These are phyloP conservation scores for Malus sieversii DNA, from an alignment of 306 rosid genomes.

Conservation along the genomic window DNA sequence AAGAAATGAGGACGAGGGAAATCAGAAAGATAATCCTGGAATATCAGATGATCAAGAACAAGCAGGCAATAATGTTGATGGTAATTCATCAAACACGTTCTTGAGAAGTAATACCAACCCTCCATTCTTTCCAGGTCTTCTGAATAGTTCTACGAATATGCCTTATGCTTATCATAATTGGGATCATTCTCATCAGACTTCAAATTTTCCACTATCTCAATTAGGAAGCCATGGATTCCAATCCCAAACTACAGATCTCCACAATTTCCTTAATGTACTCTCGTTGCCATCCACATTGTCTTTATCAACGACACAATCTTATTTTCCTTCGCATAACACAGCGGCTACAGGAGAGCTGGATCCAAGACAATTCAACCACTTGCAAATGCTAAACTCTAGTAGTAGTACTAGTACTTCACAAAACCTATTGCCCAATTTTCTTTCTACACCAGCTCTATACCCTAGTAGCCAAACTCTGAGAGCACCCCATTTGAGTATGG, in stretches of 20 bases:
- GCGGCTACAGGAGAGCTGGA: conserved; percentile 24
- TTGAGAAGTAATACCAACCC: conserved; percentile 12
- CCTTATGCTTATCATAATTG: conserved; percentile 20
- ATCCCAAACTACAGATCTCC: conserved; percentile 38
- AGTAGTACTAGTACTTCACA: conserved; percentile 2
- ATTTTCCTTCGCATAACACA: conserved; percentile 17
- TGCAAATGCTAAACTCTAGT: conserved; percentile 36
- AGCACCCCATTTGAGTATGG: conserved; percentile 44
- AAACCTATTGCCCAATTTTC: conserved; percentile 15
- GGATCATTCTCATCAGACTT: conserved; percentile 13
- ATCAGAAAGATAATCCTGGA: not conserved
- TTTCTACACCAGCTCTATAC: conserved; percentile 4
- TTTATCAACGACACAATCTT: conserved; percentile 38
- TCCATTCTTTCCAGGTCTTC: conserved; percentile 33
- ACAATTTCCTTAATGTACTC: conserved; percentile 29
- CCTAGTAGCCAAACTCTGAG: conserved; percentile 34
- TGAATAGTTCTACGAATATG: conserved; percentile 11
- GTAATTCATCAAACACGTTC: conserved; percentile 18
- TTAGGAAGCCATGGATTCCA: conserved; percentile 35
- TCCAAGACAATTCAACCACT: conserved; percentile 40
- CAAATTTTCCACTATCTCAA: conserved; percentile 24
- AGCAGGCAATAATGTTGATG: conserved; percentile 3
- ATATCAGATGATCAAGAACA: conserved; percentile 4
- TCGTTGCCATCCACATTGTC: conserved; percentile 55
- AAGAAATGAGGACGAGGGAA: conserved; percentile 6